Evolutionary conservation across 441 rosid species (phyloP), one percentile per base, ranked within the genome.

Genomic region (Arabidopsis lyrata): DNA sequence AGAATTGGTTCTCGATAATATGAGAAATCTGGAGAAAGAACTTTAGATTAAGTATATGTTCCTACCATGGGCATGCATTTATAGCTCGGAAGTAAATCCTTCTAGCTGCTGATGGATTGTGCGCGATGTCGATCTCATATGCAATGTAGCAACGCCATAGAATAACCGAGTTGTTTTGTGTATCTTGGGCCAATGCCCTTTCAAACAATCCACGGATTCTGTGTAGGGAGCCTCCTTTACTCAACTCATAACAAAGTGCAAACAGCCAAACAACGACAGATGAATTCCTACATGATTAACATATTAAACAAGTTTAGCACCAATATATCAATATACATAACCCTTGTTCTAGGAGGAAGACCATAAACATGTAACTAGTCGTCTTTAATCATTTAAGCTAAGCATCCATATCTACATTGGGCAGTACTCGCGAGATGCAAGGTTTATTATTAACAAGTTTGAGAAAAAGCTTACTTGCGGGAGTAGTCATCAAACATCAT

Each of bases 61-160:
- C 84, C 85, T 78, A 92, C 99, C 99, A 87, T 60, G 98, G 98
- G 74, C 98, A 95, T 6, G 98, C 90, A 78, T 93, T 91, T 79
- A 91, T 91, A 66, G 98, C 96, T 65, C 97, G 90, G 80, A 95
- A 95, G 82, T 86, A 95, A 56, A 87, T 75, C 56, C 90, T 85
- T 75, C 85, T 90, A 38, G 95, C 96, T 9, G 96, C 87, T 63
- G 86, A 73, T 29, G 87, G 88, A 82, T 88, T 81, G 65, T 76
- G 57, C 53, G 81, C 83, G 35, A 93, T 55, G 70, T 86, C 84
- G 22, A 90, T 83, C 82, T 95, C 98, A 79, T 90, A 95, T 39
- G 93, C 85, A 68, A 92, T 80, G 81, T 95, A 92, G 77, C 85
- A 78, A 74, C 98, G 96, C 97, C 99, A 93, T 29, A 93, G 81